Evolutionary conservation across 495 filamentous ascomycete species (phyloP).

Genomic region (Terfezia claveryi): DNA sequence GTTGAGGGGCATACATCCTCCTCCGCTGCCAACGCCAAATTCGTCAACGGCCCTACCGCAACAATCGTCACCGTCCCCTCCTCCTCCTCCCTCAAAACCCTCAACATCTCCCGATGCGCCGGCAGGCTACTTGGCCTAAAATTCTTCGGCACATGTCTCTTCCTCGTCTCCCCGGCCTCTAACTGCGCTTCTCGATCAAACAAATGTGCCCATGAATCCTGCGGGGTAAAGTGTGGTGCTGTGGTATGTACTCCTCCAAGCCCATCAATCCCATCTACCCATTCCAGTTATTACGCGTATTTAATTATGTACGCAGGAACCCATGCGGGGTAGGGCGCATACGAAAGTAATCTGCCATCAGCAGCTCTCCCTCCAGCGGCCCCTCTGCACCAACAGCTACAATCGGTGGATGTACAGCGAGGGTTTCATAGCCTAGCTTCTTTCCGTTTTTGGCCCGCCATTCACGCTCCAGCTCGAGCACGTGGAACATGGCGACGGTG

Average conservation of each 20-base stretch:
- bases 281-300: background rate
- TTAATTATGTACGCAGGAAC: background rate
- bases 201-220: conserved; percentile 63
- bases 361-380: conserved; percentile 58
- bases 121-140: conserved; percentile 46
- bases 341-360: conserved; percentile 88
- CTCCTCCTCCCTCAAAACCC: conserved; percentile 52
- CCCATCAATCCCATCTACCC: conserved; percentile 66
- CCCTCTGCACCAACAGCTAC: conserved; percentile 71
- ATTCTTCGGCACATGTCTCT: conserved; percentile 1
- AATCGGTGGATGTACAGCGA: conserved; percentile 42
- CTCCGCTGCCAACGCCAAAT: conserved; percentile 67
- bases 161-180: background rate
- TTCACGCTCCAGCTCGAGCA: conserved; percentile 67
- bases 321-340: conserved; percentile 16
- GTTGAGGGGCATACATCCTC: conserved; percentile 28
- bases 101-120: conserved; percentile 69
- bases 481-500: conserved; percentile 74
- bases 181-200: conserved; percentile 16
- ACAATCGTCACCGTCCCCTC: conserved; percentile 70
- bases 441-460: conserved; percentile 52
- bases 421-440: conserved; percentile 41
- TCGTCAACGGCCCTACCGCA: conserved; percentile 76
- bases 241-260: conserved; percentile 70
- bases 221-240: conserved; percentile 67